A percentile compares a stretch with the other conserved stretches of the same genome.
phyloP scores from a whole-genome alignment of 805 yeast genomes.

The Torulaspora maleeae region DNA sequence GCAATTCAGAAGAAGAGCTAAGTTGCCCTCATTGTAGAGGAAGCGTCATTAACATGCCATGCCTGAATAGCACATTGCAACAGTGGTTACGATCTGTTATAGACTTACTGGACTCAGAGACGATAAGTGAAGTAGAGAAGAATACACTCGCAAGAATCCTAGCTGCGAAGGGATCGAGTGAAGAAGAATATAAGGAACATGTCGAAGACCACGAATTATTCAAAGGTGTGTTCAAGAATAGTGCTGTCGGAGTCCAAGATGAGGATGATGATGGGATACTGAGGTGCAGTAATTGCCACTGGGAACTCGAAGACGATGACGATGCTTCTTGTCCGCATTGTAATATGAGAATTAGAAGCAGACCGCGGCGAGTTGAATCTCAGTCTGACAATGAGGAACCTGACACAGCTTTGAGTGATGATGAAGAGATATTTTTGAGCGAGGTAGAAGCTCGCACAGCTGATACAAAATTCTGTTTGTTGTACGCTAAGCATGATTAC shows the following conservation, averaged over 20 bases:
- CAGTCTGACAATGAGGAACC: slow-evolving; percentile 1
- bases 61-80: slow-evolving; percentile 48
- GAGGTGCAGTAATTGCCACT: slow-evolving; percentile 69
- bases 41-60: slow-evolving; percentile 46
- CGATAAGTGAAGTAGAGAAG: slow-evolving; percentile 22
- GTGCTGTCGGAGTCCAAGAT: slow-evolving; percentile 52
- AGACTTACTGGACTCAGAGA: slow-evolving; percentile 33
- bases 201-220: slow-evolving; percentile 39
- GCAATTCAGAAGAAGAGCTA: slow-evolving; percentile 38
- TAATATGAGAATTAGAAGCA: slow-evolving; percentile 46
- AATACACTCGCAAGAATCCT: slow-evolving; percentile 10
- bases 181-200: slow-evolving; percentile 18
- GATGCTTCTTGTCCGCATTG: slow-evolving; percentile 67
- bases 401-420: slow-evolving; percentile 4
- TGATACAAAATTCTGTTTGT: too few species aligned
- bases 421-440: background rate
- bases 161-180: slow-evolving; percentile 21
- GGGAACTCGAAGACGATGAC: slow-evolving; percentile 56
- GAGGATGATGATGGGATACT: slow-evolving; percentile 62
- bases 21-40: slow-evolving; percentile 69
- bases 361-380: slow-evolving; percentile 1
- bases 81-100: slow-evolving; percentile 43
- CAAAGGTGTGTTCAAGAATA: slow-evolving; percentile 45
- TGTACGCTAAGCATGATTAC: background rate
- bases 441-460: too few species aligned